Conservation (phyloP, 169 alveolate genomes). For the Cryptosporidium ubiquitum region DNA sequence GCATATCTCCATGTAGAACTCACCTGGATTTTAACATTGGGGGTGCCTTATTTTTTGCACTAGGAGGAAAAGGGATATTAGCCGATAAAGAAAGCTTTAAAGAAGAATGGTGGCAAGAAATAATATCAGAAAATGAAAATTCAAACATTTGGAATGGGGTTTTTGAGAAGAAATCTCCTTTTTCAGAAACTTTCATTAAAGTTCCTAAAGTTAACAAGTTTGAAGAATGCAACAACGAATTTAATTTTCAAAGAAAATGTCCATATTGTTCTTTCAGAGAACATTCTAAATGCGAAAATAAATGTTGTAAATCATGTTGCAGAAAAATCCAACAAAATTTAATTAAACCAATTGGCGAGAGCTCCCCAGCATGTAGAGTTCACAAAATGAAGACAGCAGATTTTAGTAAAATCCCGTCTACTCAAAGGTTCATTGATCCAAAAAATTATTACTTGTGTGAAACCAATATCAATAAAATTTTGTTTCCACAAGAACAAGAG, state of each 20-base stretch:
- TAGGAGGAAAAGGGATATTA: slow-evolving; percentile 49
- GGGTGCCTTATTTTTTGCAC: slow-evolving; percentile 57
- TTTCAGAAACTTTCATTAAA: not conserved
- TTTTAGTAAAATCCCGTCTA: slow-evolving; percentile 40
- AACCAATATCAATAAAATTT: not conserved
- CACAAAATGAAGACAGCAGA: slow-evolving; percentile 61
- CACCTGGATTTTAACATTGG: slow-evolving; percentile 76
- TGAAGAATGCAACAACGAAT: not conserved
- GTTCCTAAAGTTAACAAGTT: not conserved
- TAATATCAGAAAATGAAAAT: not conserved
- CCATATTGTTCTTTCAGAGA: slow-evolving; percentile 49
- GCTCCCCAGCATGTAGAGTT: slow-evolving; percentile 37
- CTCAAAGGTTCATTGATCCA: slow-evolving; percentile 63
- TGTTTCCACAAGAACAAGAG: slow-evolving; percentile 9
- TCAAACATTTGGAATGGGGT: slow-evolving; percentile 20
- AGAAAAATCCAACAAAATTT: slow-evolving; percentile 49
- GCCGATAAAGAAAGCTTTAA: not conserved
- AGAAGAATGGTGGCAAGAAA: slow-evolving; percentile 66
- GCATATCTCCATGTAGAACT: slow-evolving; percentile 52
- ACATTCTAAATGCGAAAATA: slow-evolving; percentile 59
- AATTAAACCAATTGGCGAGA: slow-evolving; percentile 3
- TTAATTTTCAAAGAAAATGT: slow-evolving; percentile 16
- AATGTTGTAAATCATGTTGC: slow-evolving; percentile 71
- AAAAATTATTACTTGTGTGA: slow-evolving; percentile 31
- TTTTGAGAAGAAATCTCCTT: slow-evolving; percentile 9